Percentiles rank a stretch among this genome's conserved stretches.
These are phyloP conservation scores for Westerdykella aurantiaca DNA, from an alignment of 2,329 filamentous ascomycete species.

Conservation along the genomic window DNA sequence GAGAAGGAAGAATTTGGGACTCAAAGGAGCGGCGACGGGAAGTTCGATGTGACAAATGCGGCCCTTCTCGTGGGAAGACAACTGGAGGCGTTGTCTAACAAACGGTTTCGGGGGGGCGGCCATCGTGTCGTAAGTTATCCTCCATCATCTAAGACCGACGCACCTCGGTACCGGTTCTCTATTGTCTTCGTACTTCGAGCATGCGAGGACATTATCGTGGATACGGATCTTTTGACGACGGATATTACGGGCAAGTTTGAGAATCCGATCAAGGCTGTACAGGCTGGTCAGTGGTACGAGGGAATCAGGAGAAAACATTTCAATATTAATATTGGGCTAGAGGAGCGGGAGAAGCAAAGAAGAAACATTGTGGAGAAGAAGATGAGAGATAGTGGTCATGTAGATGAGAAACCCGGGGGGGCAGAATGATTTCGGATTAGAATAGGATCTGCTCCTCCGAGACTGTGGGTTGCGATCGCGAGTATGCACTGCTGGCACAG, in stretches of 20 bases:
- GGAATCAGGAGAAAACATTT: constrained; percentile 28
- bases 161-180: constrained; percentile 25
- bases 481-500: too few species aligned
- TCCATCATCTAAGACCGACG: not conserved
- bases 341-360: constrained; percentile 31
- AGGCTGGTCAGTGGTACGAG: constrained; percentile 28
- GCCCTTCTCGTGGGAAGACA: constrained; percentile 30
- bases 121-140: constrained; percentile 33
- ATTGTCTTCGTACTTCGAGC: constrained; percentile 36
- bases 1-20: constrained; percentile 19
- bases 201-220: constrained; percentile 22
- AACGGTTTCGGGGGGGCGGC: constrained; percentile 26
- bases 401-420: not conserved
- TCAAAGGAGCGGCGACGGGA: not conserved
- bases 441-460: too few species aligned
- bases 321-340: constrained; percentile 32
- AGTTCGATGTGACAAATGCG: constrained; percentile 9
- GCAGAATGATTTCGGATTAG: too few species aligned
- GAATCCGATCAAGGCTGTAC: constrained; percentile 19
- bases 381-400: not conserved
- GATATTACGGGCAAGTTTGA: constrained; percentile 25
- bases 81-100: constrained; percentile 25
- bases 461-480: too few species aligned
- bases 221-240: constrained; percentile 24
- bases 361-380: constrained; percentile 10